Base-by-base conservation (phyloP, 1,284 basidiomycete species). In the Puccinia brachypodii region DNA sequence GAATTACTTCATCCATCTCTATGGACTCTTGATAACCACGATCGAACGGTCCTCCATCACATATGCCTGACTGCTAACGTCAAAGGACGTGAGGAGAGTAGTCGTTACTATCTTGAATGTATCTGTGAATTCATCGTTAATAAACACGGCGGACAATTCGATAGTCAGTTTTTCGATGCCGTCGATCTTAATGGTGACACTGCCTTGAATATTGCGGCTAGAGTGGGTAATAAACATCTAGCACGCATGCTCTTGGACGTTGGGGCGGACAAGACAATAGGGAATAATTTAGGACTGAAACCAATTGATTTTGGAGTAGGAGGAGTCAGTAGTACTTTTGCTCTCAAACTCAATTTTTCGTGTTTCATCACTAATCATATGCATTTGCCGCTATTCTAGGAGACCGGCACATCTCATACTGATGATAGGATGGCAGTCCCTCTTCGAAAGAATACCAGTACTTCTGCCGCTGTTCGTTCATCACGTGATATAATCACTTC, bases 131-230 rank as follows among this genome's bases (percentile, higher is more conserved):
- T 91, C 91, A 91, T 95, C 84, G 92, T 91, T 1, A 85, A 76
- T 42, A 83, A 84, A 62, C 85, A 85, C 79, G 83, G 83, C 64
- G 85, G 84, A 1, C 91, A 92, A 81, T 93, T 96, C 85, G 90
- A 90, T 85, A 80, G 56, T 47, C 91, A 90, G 11, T 88, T 98
- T 56, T 91, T 99, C 19, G 94, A 99, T 87, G 89, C 97, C 56
- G 94, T 96, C 87, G 97, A 99, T 86, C 92, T 94, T 83, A 92
- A 98, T 86, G 97, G 97, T 0, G 97, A 99, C 86, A 98, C 97
- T 0, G 94, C 95, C 4, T 87, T 99, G 84, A 97, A 96, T 87
- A 94, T 98, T 84, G 94, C 96, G 16, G 96, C 97, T 0, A 89
- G 97, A 74, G 92, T 98, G 0, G 97, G 97, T 2, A 98, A 96